A percentile compares a stretch with the other conserved stretches of the same genome.
Evolutionary conservation across 768 basidiomycete genomes (phyloP).

Genomic region (Chalciporus sphaerocephalus): DNA sequence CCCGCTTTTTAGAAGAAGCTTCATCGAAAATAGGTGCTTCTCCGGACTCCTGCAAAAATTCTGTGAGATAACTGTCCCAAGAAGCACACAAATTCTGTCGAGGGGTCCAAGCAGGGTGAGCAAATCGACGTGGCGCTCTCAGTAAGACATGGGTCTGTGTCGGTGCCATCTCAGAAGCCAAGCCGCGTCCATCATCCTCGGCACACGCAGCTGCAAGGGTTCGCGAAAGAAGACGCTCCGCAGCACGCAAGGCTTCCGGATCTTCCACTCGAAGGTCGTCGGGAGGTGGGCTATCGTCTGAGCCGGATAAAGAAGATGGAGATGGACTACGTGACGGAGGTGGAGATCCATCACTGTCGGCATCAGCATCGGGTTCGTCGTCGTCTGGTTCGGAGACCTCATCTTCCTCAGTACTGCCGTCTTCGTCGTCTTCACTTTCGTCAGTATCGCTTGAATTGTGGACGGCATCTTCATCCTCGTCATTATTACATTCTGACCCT

Average conservation of each 20-base stretch:
- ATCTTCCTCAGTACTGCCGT: slow-evolving; percentile 10
- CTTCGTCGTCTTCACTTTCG: slow-evolving; percentile 4
- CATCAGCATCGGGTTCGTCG: slow-evolving; percentile 4
- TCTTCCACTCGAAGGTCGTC: slow-evolving; percentile 26
- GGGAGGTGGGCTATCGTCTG: background rate
- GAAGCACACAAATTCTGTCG: slow-evolving; percentile 39
- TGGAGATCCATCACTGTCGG: slow-evolving; percentile 11
- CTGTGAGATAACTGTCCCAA: slow-evolving; percentile 34
- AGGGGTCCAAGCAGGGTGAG: slow-evolving; percentile 45
- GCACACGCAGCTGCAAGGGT: slow-evolving; percentile 43
- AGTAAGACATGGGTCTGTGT: slow-evolving; percentile 46
- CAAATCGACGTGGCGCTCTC: slow-evolving; percentile 45
- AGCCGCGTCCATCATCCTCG: slow-evolving; percentile 36
- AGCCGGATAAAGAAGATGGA: slow-evolving; percentile 17
- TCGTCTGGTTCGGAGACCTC: background rate
- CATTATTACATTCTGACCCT: background rate
- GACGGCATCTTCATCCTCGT: background rate
- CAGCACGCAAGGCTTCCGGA: slow-evolving; percentile 31
- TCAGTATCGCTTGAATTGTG: slow-evolving; percentile 5
- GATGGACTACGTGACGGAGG: slow-evolving; percentile 27
- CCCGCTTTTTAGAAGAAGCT: slow-evolving; percentile 26
- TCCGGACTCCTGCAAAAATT: slow-evolving; percentile 33
- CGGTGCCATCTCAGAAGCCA: slow-evolving; percentile 42
- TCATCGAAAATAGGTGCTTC: slow-evolving; percentile 4
- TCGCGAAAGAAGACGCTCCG: slow-evolving; percentile 42